Conservation (phyloP, 78 protist species). For the Creolimax fragrantissima region DNA sequence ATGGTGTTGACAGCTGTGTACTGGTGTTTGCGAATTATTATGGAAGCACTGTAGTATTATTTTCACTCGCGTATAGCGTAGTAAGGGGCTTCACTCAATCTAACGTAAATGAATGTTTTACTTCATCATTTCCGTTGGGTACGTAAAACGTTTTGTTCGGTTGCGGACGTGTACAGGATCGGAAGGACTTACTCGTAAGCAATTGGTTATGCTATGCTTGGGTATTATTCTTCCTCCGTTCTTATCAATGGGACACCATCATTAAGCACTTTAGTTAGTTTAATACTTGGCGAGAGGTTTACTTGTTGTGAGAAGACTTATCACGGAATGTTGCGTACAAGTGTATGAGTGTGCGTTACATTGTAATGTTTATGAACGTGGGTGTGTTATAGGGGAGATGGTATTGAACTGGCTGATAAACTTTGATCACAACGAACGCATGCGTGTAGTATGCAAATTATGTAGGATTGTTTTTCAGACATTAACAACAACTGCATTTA, state of each 20-base stretch:
- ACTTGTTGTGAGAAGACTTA: too few species aligned
- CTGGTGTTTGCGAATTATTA: not conserved
- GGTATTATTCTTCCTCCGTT: not conserved
- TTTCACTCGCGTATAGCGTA: not conserved
- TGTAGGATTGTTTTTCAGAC: too few species aligned
- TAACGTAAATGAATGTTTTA: not conserved
- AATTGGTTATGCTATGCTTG: not conserved
- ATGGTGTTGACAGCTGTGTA: not conserved
- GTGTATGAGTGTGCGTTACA: too few species aligned
- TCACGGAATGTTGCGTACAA: too few species aligned
- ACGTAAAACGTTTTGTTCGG: not conserved
- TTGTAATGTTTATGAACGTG: too few species aligned
- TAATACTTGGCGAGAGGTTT: too few species aligned
- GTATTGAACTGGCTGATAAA: too few species aligned
- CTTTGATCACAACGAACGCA: too few species aligned
- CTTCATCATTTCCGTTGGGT: not conserved
- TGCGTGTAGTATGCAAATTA: too few species aligned
- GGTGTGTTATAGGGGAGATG: too few species aligned
- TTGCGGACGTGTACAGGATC: not conserved
- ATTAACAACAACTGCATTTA: too few species aligned
- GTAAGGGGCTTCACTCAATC: not conserved
- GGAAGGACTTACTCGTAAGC: not conserved
- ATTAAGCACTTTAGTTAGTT: too few species aligned
- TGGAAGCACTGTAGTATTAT: not conserved
- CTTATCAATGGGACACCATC: slow-evolving; percentile 1